Evolutionary conservation across 225 moss, liverwort and hornwort genomes (phyloP), one percentile per base, ranked within the genome.

Genomic region (Takakia lepidozioides): DNA sequence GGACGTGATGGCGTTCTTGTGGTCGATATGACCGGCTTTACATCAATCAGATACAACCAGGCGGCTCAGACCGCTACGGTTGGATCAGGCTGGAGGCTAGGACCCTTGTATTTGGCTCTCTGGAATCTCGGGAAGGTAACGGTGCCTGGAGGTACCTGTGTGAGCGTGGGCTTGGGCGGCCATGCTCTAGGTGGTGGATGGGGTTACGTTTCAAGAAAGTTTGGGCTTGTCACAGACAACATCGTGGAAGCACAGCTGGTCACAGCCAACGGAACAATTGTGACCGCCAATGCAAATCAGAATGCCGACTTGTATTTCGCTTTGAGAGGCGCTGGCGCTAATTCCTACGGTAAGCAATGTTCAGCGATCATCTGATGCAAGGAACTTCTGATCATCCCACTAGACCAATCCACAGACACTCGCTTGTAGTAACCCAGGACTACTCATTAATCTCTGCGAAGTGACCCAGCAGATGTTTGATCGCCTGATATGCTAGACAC

Each of bases 111-210:
- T 22, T 46, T 86, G 11, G 80, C 83, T 0, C 72, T 90, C 0
- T 90, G 86, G 90, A 83, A 90, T 16, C 67, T 65, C 0, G 90
- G 77, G 46, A 86, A 90, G 36, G 90, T 86, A 24, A 67, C 90
- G 0, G 20, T 90, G 2, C 90, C 86, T 0, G 32, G 65, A 0
- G 90, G 91, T 1, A 76, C 32, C 2, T 91, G 91, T 28, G 66
- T 75, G 0, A 86, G 75, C 0, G 86, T 91, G n/a, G 91, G 91
- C 0, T 0, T 91, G 0, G 75, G 68, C 3, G 91, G 91, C 26
- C 91, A 91, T 1, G 74, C 84, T 0, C 24, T 90, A 8, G 90
- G 90, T 1, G 90, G 90, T 5, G 90, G 90, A 8, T 90, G 80
- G 80, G 89, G 85, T 3, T 90, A 83, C 68, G 43, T 62, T 18